Evolutionary conservation across 2,329 filamentous ascomycete genomes (phyloP).

Genomic region (Pseudocercospora eumusae): DNA sequence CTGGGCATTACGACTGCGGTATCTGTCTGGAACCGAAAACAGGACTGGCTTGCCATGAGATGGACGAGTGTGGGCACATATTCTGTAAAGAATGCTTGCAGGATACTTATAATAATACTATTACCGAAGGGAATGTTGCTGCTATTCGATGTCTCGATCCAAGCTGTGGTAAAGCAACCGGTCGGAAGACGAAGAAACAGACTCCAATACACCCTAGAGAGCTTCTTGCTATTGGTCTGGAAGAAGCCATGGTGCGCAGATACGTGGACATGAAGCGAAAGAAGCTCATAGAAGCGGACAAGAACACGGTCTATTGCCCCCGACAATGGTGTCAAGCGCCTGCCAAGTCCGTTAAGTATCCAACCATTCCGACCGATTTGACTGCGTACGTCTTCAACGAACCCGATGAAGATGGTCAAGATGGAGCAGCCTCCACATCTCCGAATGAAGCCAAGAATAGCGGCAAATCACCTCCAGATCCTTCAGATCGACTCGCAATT

Average conservation of each 20-base stretch:
- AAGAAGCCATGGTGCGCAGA: conserved; percentile 71
- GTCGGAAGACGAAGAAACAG: conserved; percentile 59
- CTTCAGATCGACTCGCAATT: conserved; percentile 68
- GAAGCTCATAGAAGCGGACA: conserved; percentile 86
- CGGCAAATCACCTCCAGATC: conserved; percentile 31
- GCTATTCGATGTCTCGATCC: conserved; percentile 79
- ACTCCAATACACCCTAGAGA: conserved; percentile 78
- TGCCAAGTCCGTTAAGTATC: conserved; percentile 60
- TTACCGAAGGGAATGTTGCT: conserved; percentile 78
- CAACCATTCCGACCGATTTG: conserved; percentile 48
- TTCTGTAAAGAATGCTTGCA: conserved; percentile 87
- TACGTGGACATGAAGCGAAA: conserved; percentile 92
- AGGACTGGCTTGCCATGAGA: conserved; percentile 70
- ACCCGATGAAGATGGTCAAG: conserved; percentile 39
- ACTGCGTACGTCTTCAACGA: conserved; percentile 42
- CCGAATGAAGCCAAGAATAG: conserved; percentile 1
- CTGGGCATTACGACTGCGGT: conserved; percentile 82
- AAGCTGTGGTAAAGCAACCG: conserved; percentile 60
- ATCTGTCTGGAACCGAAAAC: conserved; percentile 93
- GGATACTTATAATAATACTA: conserved; percentile 86
- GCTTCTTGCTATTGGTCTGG: conserved; percentile 58
- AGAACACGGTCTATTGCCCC: conserved; percentile 88
- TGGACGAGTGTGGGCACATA: conserved; percentile 83
- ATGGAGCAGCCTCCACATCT: background rate
- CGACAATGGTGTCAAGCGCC: conserved; percentile 90